phyloP scores from a whole-genome alignment of 345 rosid species.

The Noccaea caerulescens region DNA sequence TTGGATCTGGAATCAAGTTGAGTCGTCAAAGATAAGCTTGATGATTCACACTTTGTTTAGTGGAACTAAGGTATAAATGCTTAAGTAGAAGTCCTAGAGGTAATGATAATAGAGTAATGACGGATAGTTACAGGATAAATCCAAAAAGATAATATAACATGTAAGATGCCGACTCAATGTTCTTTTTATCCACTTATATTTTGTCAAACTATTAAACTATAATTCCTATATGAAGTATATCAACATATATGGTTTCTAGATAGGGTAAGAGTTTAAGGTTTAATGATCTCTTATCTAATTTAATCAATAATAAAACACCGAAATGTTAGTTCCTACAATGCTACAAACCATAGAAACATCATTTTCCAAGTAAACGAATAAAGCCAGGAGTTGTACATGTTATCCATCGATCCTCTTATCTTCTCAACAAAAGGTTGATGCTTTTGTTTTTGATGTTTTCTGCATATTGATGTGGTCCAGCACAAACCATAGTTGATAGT shows the following conservation, averaged over 20 bases:
- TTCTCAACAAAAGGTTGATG: conserved; percentile 42
- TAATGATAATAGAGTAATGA: not conserved
- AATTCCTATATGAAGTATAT: not conserved
- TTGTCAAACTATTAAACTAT: not conserved
- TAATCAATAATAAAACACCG: not conserved
- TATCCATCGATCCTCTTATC: conserved; percentile 42
- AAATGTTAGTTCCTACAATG: conserved; percentile 13
- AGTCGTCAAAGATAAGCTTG: not conserved
- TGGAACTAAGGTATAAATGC: no score
- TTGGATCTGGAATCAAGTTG: not conserved
- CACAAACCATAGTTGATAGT: conserved; percentile 28
- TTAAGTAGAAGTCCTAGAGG: not conserved
- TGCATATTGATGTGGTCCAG: conserved; percentile 45
- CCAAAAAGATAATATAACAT: not conserved
- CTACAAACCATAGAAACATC: conserved; percentile 29
- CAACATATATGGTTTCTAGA: conserved; percentile 1
- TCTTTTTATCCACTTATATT: not conserved
- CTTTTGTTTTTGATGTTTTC: conserved; percentile 39
- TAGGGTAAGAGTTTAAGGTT: not conserved
- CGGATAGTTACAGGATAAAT: no score
- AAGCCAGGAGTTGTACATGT: conserved; percentile 34
- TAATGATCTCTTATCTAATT: conserved; percentile 24
- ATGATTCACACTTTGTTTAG: no score
- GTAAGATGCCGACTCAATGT: not conserved
- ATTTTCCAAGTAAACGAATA: conserved; percentile 35